Conservation (phyloP, 768 basidiomycete genomes). For the Lactifluus echinatus region DNA sequence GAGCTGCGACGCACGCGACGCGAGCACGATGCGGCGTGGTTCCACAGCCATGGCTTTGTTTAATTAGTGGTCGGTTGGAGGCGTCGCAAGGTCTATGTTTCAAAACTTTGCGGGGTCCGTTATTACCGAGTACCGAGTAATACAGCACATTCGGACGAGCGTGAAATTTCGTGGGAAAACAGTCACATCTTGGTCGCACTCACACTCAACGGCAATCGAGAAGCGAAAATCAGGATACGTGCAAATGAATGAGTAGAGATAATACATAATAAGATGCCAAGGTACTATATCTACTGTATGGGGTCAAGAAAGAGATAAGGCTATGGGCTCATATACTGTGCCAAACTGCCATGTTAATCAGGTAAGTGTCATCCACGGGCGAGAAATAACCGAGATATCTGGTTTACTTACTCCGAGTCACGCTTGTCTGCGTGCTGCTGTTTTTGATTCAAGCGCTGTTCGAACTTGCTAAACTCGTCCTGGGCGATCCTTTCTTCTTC, state of each 20-base stretch:
- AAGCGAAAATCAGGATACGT: not conserved
- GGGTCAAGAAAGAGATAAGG: not conserved
- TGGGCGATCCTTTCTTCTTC: slow-evolving; percentile 83
- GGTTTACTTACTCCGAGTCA: slow-evolving; percentile 40
- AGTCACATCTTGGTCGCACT: too few relatives aligned
- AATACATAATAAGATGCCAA: slow-evolving; percentile 6
- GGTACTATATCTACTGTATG: not conserved
- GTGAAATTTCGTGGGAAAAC: not conserved
- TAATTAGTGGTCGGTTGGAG: too few relatives aligned
- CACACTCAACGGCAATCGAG: not conserved
- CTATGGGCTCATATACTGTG: slow-evolving; percentile 74
- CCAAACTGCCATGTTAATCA: slow-evolving; percentile 45
- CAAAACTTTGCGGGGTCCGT: too few relatives aligned
- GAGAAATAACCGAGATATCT: slow-evolving; percentile 4
- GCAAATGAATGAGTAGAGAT: not conserved
- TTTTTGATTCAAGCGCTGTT: slow-evolving; percentile 49
- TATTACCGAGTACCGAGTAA: too few relatives aligned
- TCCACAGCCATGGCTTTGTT: not conserved
- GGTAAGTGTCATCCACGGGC: slow-evolving; percentile 2
- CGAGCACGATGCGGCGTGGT: slow-evolving; percentile 56
- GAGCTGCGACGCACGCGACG: slow-evolving; percentile 80
- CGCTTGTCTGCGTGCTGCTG: slow-evolving; percentile 27
- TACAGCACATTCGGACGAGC: not conserved
- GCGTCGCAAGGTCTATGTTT: too few relatives aligned
- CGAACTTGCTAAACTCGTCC: slow-evolving; percentile 84